These are phyloP conservation scores for Dacryopinax primogenitus DNA, from an alignment of 768 basidiomycete species.

Conservation along the genomic window DNA sequence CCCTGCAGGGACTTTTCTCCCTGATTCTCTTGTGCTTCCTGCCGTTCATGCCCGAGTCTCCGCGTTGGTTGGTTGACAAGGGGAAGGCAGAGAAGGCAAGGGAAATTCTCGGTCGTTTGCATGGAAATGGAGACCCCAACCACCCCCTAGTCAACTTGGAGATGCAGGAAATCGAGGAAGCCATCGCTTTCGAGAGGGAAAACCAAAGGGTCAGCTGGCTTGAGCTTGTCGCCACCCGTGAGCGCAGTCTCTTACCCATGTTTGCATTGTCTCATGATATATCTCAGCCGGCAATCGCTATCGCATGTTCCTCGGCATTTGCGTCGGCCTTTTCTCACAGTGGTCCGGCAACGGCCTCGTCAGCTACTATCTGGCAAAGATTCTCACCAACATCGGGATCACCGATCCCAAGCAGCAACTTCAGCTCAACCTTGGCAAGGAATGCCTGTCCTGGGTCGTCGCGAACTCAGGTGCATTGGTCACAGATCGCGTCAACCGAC, in stretches of 20 bases:
- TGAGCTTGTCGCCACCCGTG: slow-evolving; percentile 35
- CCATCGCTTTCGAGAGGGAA: slow-evolving; percentile 41
- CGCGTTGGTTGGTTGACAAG: slow-evolving; percentile 49
- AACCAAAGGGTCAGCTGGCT: slow-evolving; percentile 36
- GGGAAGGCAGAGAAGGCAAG: slow-evolving; percentile 41
- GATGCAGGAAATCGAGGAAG: slow-evolving; percentile 43
- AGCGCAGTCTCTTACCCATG: slow-evolving; percentile 37
- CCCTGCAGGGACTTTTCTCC: slow-evolving; percentile 29
- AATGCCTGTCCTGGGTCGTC: slow-evolving; percentile 45
- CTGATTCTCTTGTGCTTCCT: slow-evolving; percentile 22
- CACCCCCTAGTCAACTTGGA: slow-evolving; percentile 48
- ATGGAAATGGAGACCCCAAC: slow-evolving; percentile 39
- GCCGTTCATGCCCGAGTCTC: slow-evolving; percentile 47
- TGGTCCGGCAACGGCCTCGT: slow-evolving; percentile 7
- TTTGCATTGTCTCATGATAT: not conserved
- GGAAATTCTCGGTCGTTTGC: slow-evolving; percentile 41
- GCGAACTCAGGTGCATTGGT: slow-evolving; percentile 39
- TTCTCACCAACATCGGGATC: slow-evolving; percentile 43
- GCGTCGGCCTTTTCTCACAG: slow-evolving; percentile 11
- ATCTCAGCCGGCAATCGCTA: not conserved
- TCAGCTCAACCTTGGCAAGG: slow-evolving; percentile 41
- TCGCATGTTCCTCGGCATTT: slow-evolving; percentile 6
- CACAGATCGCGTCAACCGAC: slow-evolving; percentile 31
- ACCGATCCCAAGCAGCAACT: slow-evolving; percentile 40
- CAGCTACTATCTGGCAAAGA: slow-evolving; percentile 33